Evolutionary conservation across 1,284 basidiomycete genomes (phyloP).

Genomic region (Apiotrichum gamsii): DNA sequence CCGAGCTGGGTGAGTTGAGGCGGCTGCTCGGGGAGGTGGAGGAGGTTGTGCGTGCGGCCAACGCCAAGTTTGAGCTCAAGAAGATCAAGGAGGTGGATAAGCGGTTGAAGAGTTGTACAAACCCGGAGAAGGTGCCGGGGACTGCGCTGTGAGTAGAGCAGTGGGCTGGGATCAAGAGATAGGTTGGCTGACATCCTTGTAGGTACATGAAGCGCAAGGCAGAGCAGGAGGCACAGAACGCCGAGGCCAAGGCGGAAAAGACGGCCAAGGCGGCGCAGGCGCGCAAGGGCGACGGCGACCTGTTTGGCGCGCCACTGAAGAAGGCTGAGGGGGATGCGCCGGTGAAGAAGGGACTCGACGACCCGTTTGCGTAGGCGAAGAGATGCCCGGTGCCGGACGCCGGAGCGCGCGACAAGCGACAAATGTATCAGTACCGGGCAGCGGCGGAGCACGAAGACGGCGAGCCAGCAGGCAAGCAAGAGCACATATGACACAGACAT

Average conservation of each 20-base stretch:
- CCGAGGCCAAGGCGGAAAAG: slow-evolving; percentile 35
- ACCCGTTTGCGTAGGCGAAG: slow-evolving; percentile 2
- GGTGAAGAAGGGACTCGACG: neutral
- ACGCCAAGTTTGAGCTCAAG: slow-evolving; percentile 64
- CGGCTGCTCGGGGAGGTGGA: slow-evolving; percentile 55
- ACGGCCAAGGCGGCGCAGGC: slow-evolving; percentile 22
- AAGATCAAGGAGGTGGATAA: slow-evolving; percentile 78
- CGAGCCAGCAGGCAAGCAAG: too few species aligned
- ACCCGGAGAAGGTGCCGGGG: slow-evolving; percentile 85
- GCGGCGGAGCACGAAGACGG: neutral
- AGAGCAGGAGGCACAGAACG: slow-evolving; percentile 37
- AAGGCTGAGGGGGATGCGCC: neutral
- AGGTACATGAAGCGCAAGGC: slow-evolving; percentile 48
- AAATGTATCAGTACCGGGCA: too few species aligned
- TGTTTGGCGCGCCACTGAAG: slow-evolving; percentile 27
- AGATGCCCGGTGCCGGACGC: too few species aligned
- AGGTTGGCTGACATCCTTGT: neutral
- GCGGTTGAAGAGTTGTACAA: slow-evolving; percentile 75
- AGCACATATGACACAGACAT: neutral
- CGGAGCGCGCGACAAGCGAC: too few species aligned
- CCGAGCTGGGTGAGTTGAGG: slow-evolving; percentile 40
- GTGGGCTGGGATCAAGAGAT: too few species aligned
- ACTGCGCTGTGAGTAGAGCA: slow-evolving; percentile 57
- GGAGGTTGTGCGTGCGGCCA: slow-evolving; percentile 52
- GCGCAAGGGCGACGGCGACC: slow-evolving; percentile 19